Base-by-base conservation (phyloP, 2,329 filamentous ascomycete species). In the Monosporascus ibericus region DNA sequence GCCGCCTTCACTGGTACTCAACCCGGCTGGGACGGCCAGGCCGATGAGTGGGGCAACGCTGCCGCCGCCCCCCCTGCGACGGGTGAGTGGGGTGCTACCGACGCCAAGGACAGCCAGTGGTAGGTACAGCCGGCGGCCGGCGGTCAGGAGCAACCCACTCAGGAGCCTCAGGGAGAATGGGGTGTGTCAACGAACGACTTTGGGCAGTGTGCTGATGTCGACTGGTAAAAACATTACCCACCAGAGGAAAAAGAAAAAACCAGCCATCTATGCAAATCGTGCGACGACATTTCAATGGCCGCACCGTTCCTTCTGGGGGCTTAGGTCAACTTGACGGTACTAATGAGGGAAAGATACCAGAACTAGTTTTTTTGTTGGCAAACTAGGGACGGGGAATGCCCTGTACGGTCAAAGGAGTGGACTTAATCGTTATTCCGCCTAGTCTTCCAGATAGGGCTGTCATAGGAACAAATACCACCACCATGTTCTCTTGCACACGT, bases 341-440 rank as follows among this genome's bases (percentile, higher is more conserved):
- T 96, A 80, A 96, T 88, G 92, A 96, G 91, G 92, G 92, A 97
- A 97, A 97, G 92, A 97, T 91, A 96, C 87, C 90, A 81, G 71
- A 72, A 66, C 69, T 69, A 70, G 74, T 71, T 63, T 59, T 55
- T 59, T 51, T 49, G 50, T 51, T 52, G 54, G 52, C 60, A 54
- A 59, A 51, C 62, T 62, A 66, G 71, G 70, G 72, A 75, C 86
- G 90, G 92, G 91, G 92, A 97, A 96, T 91, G 92, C 92, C 92
- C 91, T 96, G 92, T 94, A 84, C 80, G 84, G 78, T 82, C 80
- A 82, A 82, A 80, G 86, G 88, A 85, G 77, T 87, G 83, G 83
- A 90, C 90, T 92, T 95, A 71, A 92, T 78, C 86, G 90, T 91
- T 86, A 81, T 86, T 85, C 87, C 81, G 76, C 79, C 60, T 59